These are phyloP conservation scores for Lasiodiplodia hormozganensis DNA, from an alignment of 2,329 filamentous ascomycete species.

Conservation along the genomic window DNA sequence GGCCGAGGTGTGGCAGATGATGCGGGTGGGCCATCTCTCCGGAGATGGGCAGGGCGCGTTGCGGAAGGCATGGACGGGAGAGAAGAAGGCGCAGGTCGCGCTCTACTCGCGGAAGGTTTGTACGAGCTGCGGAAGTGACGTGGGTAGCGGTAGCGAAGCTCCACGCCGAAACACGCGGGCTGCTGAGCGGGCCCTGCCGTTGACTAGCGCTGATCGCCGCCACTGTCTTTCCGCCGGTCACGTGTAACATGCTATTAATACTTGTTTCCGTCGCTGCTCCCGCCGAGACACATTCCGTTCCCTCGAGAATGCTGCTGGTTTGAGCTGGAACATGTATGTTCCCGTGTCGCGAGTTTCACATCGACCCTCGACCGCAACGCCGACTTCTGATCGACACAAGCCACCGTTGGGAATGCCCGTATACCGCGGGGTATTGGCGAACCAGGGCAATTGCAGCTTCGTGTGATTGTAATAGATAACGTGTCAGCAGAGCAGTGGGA, in stretches of 20 bases:
- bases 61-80: constrained; percentile 24
- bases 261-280: background rate
- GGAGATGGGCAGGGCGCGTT: constrained; percentile 16
- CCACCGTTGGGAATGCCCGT: background rate
- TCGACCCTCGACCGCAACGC: background rate
- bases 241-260: constrained; percentile 8
- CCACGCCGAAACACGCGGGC: constrained; percentile 17
- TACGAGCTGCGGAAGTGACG: constrained; percentile 21
- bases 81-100: constrained; percentile 17
- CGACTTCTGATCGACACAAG: background rate
- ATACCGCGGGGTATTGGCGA: background rate
- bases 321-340: background rate
- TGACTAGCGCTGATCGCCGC: constrained; percentile 14
- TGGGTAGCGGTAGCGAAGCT: constrained; percentile 18
- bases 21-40: constrained; percentile 20
- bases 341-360: constrained; percentile 4
- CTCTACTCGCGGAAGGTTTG: constrained; percentile 15
- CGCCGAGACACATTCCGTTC: background rate
- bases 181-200: constrained; percentile 19
- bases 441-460: background rate
- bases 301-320: background rate
- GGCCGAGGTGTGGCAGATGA: constrained; percentile 5
- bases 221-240: background rate
- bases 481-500: constrained; percentile 21
- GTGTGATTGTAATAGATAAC: background rate